phyloP scores from a whole-genome alignment of 2,329 filamentous ascomycete species.

The Teratosphaeria zuluensis region DNA sequence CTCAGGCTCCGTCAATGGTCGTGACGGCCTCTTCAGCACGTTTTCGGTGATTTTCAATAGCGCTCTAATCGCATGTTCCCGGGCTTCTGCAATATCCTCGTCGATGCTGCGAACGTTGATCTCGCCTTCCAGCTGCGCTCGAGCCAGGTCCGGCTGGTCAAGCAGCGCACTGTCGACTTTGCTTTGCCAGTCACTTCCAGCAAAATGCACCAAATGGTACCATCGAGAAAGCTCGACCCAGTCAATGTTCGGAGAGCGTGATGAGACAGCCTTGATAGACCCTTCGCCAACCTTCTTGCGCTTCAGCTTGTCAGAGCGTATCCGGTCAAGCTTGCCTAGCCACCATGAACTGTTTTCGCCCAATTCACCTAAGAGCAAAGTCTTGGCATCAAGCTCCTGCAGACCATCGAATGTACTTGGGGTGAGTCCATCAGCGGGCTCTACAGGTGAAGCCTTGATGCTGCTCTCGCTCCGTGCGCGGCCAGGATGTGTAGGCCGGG shows the following conservation, averaged over 20 bases:
- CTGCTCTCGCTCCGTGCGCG: slow-evolving; percentile 37
- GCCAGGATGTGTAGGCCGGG: slow-evolving; percentile 31
- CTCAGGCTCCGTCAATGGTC: slow-evolving; percentile 55
- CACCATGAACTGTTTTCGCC: slow-evolving; percentile 79
- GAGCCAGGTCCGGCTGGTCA: slow-evolving; percentile 15
- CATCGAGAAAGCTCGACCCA: slow-evolving; percentile 64
- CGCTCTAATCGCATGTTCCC: slow-evolving; percentile 58
- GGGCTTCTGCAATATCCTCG: slow-evolving; percentile 48
- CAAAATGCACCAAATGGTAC: slow-evolving; percentile 61
- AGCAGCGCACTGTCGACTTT: slow-evolving; percentile 38
- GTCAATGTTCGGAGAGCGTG: slow-evolving; percentile 60
- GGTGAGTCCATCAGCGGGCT: slow-evolving; percentile 14
- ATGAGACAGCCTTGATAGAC: slow-evolving; percentile 37
- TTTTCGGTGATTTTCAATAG: slow-evolving; percentile 71
- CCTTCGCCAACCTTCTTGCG: slow-evolving; percentile 22
- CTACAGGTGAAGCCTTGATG: slow-evolving; percentile 26
- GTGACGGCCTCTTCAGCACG: slow-evolving; percentile 68
- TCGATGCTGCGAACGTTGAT: slow-evolving; percentile 38
- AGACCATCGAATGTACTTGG: slow-evolving; percentile 33
- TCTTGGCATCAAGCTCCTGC: slow-evolving; percentile 63
- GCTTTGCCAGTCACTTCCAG: slow-evolving; percentile 57
- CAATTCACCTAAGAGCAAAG: slow-evolving; percentile 62
- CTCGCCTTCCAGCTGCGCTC: slow-evolving; percentile 39
- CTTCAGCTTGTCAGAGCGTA: slow-evolving; percentile 19
- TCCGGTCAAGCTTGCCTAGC: slow-evolving; percentile 48